Evolutionary conservation across 164 flowering plant species (phyloP).

Genomic region (Berberis thunbergii): DNA sequence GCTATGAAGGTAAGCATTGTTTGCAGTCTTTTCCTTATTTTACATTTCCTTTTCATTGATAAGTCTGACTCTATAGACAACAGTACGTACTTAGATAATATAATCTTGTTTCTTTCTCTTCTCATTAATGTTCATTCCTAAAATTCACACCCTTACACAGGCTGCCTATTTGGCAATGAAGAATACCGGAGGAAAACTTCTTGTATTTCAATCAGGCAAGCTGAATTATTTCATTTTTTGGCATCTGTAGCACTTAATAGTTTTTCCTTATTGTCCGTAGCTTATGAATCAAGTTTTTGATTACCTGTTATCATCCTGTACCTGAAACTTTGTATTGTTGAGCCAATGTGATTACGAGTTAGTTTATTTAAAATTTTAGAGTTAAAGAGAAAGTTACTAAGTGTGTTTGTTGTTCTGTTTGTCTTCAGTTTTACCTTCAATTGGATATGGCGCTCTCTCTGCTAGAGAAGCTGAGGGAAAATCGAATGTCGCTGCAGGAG

Average conservation of each 20-base stretch:
- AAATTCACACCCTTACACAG: slow-evolving; percentile 29
- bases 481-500: slow-evolving; percentile 68
- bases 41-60: neutral
- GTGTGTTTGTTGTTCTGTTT: neutral
- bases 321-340: no score
- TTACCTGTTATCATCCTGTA: no score
- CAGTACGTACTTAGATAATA: no score
- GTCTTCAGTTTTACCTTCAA: slow-evolving; percentile 71
- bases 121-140: neutral
- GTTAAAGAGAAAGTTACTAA: neutral
- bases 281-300: no score
- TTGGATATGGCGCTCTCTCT: slow-evolving; percentile 90
- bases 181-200: slow-evolving; percentile 86
- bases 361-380: neutral
- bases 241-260: neutral
- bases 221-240: neutral
- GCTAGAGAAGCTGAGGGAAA: slow-evolving; percentile 96
- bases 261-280: no score
- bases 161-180: slow-evolving; percentile 96
- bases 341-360: no score
- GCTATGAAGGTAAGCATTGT: slow-evolving; percentile 63
- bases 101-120: no score
- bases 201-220: slow-evolving; percentile 95
- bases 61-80: no score
- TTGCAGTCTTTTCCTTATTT: neutral